Base-by-base conservation (phyloP, 2,329 filamentous ascomycete genomes). In the Didymellaceae sp. region DNA sequence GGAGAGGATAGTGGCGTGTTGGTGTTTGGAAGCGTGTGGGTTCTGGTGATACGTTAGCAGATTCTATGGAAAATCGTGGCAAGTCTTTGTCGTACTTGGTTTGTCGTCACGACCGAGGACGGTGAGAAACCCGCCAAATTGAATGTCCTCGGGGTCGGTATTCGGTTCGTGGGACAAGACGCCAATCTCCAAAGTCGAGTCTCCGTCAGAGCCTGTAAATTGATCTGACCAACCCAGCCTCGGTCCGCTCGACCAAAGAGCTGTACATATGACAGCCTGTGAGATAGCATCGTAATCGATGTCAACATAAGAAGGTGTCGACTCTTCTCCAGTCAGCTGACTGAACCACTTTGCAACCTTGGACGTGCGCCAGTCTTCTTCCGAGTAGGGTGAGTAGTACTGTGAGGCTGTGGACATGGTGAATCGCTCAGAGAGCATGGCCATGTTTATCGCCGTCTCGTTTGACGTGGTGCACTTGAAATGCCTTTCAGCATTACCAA, bases 11-110 rank as follows among this genome's bases (percentile, higher is more conserved):
- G 72, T 97, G 92, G 0, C 91, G 86, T 59, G 96, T 94, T 18
- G 88, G 85, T 60, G 96, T 95, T 33, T 89, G 86, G 76, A 97
- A 97, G 35, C 93, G 78, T 0, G 90, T 89, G 2, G 89, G 82
- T 30, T 88, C 88, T 82, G 58, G 41, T 11, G 9, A n/a, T 30
- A 28, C 42, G 44, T 46, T 28, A 40, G 33, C 57, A 55, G 26
- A 35, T 31, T 31, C 1, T 4, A 32, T n/a, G 14, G 26, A 16
- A 2, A 18, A 13, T 26, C 13, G 30, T 4, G 32, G 17, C 14
- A 16, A 16, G 32, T n/a, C n/a, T n/a, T n/a, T 24, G 24, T 47
- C 74, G 45, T 42, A 83, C 82, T 81, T 9, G 90, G 85, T 57
- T 86, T 84, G 30, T 80, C 79, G 63, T 91, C 84, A 63, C 92